These are phyloP conservation scores for Tanacetum coccineum DNA, from an alignment of 129 eudicot genomes.

Conservation along the genomic window DNA sequence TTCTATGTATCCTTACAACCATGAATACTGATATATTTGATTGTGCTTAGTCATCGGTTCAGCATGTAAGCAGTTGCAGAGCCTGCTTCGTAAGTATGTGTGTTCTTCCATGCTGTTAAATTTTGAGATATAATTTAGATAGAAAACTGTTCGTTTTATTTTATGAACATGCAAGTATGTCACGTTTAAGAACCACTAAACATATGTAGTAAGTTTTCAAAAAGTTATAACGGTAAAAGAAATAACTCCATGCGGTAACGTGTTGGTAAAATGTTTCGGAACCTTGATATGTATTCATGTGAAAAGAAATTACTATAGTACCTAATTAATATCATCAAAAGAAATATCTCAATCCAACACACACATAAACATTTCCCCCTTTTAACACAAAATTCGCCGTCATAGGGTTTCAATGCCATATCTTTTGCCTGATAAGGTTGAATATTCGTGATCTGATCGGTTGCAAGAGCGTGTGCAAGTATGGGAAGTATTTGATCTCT, in stretches of 20 bases:
- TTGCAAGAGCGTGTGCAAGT: too few relatives aligned
- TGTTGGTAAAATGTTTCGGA: slow-evolving; percentile 1
- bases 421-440: not conserved
- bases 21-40: too few relatives aligned
- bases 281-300: not conserved
- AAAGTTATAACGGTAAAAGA: not conserved
- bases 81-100: not conserved
- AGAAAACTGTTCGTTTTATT: not conserved
- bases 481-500: too few relatives aligned
- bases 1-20: too few relatives aligned
- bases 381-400: not conserved
- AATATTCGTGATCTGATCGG: too few relatives aligned
- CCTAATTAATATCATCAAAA: slow-evolving; percentile 4
- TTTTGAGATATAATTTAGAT: not conserved
- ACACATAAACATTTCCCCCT: not conserved
- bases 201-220: too few relatives aligned
- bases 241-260: not conserved
- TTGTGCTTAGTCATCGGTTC: too few relatives aligned
- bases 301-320: not conserved
- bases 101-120: not conserved
- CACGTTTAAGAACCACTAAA: too few relatives aligned
- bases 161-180: not conserved
- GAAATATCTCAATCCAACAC: slow-evolving; percentile 2
- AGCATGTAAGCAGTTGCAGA: too few relatives aligned
- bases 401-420: slow-evolving; percentile 19